Evolutionary conservation across 768 basidiomycete genomes (phyloP), one percentile per base, ranked within the genome.

Genomic region (Boletus coccyginus): DNA sequence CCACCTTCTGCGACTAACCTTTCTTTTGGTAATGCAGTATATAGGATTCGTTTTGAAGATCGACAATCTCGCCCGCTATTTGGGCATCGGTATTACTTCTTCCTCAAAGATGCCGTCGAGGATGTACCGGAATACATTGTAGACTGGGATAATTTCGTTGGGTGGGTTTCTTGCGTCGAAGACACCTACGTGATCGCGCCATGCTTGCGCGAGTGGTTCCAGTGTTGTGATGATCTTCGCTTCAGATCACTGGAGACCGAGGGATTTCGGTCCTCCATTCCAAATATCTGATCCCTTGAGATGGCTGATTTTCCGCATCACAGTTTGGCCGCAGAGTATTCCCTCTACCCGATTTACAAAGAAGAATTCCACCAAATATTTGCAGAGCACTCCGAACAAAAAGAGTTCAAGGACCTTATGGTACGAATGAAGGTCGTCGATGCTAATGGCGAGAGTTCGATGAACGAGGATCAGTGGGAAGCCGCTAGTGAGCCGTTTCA

Each of bases 111-210:
- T 65, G 97, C 97, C 5, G 96, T 99, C 3, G 96, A 95, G 60
- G 86, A 98, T 63, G 96, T 98, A 19, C 95, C 96, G 7, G 97
- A 99, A 71, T 99, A 95, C 66, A 78, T 99, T 48, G 97, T 99
- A n/a, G 81, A 84, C 57, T 99, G 96, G 96, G 87, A 92, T 44
- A 87, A 87, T 63, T 98, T 98, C 69, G 86, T 89, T 32, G 73
- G 82, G 94, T 97, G 60, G 62, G 82, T 74, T 50, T 52, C 38
- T 12, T 46, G 19, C 39, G 5, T 40, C 39, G 13, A 46, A 31
- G 27, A 19, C 5, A 16, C 41, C 16, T 21, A 24, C 39, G 31
- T 32, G 48, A 46, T 27, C 9, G 32, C 17, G 7, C 35, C 19
- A 39, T 40, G 19, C 29, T 19, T 42, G 57, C 12, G 10, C 42